These are phyloP conservation scores for Ustilago xerochloae DNA, from an alignment of 1,284 basidiomycete species.

Conservation along the genomic window DNA sequence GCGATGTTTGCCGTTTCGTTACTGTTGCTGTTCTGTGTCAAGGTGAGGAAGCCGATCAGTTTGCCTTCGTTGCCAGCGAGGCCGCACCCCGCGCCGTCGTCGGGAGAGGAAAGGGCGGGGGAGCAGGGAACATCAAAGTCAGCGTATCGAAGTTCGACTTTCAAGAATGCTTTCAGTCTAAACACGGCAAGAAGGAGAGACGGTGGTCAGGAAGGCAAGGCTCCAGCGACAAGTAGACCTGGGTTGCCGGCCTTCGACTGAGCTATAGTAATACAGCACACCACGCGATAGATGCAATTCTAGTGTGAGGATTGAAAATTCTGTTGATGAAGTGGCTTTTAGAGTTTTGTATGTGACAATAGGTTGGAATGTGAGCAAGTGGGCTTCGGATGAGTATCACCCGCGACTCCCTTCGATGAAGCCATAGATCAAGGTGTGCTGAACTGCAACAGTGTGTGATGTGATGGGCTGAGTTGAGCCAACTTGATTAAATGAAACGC, in stretches of 20 bases:
- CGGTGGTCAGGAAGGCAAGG: not conserved
- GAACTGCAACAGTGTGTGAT: no score
- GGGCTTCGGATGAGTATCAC: no score
- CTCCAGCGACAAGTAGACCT: not conserved
- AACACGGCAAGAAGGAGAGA: conserved; percentile 13
- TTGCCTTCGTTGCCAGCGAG: conserved; percentile 52
- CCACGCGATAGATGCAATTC: no score
- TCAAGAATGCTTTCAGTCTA: conserved; percentile 26
- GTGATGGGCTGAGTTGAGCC: not conserved
- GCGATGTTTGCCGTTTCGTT: conserved; percentile 41
- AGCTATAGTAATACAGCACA: not conserved
- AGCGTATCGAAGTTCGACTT: conserved; percentile 22
- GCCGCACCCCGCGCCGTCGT: conserved; percentile 18
- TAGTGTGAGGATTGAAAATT: no score
- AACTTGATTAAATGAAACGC: conserved; percentile 30
- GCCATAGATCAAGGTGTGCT: no score
- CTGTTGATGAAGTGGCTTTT: no score
- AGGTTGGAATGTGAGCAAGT: no score
- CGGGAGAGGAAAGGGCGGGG: not conserved
- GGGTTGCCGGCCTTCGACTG: conserved; percentile 21
- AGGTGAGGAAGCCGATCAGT: conserved; percentile 50
- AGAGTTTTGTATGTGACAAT: no score
- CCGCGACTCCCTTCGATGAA: no score
- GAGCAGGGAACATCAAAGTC: conserved; percentile 6
- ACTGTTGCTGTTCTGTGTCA: conserved; percentile 40